Evolutionary conservation across 345 rosid species (phyloP), one percentile per base, ranked within the genome.

Genomic region (Clarkia xantiana): DNA sequence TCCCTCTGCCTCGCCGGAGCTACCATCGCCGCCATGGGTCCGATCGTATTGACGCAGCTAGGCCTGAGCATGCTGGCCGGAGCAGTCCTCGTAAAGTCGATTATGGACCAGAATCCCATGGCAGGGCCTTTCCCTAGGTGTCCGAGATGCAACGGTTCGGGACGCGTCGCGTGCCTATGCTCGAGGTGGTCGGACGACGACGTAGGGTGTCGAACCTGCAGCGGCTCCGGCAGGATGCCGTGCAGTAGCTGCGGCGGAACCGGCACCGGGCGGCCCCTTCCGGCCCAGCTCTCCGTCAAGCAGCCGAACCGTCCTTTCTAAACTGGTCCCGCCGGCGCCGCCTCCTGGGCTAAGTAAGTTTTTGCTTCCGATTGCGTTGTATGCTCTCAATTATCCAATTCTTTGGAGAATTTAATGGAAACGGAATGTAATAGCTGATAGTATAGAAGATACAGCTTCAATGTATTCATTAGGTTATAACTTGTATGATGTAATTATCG

Each of bases 121-220:
- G 84, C 91, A 15, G 94, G 95, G 1, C 79, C 70, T 2, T 77
- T 78, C 61, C 67, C 60, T 18, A 71, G 84, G 42, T 90, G 96
- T 59, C 64, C 79, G 2, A 66, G 77, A 15, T 86, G 97, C 68
- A 83, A 86, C 68, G 96, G 97, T 0, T 76, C 96, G 12, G 96
- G 97, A 42, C 74, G 86, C 53, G 80, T 90, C 59, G 14, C 72
- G 1, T 90, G 97, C 40, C 45, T 83, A 18, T 90, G 97, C 44
- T 62, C 85, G 3, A 75, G 89, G 0, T 90, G 97, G 97, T 86
- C 97, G 34, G 97, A 90, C 47, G 89, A 91, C 9, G 96, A 90
- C 51, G 71, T 67, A 11, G 97, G 97, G 0, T 90, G 97, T 67
- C 73, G 93, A 44, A 76, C 79, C 42, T 86, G 96, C 56, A 65